These are phyloP conservation scores for Erysimum cheiri DNA, from an alignment of 441 rosid genomes.

Conservation along the genomic window DNA sequence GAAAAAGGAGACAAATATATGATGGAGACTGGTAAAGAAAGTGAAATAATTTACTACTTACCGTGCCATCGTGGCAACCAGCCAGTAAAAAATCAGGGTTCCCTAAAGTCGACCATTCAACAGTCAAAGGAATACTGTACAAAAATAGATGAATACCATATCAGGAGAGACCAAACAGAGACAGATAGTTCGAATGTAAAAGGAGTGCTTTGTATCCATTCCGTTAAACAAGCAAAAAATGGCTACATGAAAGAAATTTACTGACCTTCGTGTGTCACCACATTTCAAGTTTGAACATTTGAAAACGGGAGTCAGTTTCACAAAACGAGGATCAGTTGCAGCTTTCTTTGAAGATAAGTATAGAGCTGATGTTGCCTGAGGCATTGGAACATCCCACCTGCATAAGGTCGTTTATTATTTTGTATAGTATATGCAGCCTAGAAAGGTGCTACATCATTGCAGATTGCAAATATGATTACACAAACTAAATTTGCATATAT, in stretches of 20 bases:
- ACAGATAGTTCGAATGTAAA: slow-evolving; percentile 1
- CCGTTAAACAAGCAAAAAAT: slow-evolving; percentile 6
- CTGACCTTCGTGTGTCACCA: slow-evolving; percentile 76
- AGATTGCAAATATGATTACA: slow-evolving; percentile 16
- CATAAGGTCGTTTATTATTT: slow-evolving; percentile 47
- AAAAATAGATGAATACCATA: slow-evolving; percentile 10
- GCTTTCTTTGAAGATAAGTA: slow-evolving; percentile 62
- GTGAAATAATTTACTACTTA: slow-evolving; percentile 39
- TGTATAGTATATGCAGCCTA: slow-evolving; percentile 18
- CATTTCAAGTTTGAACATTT: slow-evolving; percentile 71
- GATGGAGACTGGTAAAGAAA: slow-evolving; percentile 3
- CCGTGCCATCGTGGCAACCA: slow-evolving; percentile 98
- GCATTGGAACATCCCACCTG: slow-evolving; percentile 99
- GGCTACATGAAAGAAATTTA: slow-evolving; percentile 20
- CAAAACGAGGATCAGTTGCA: slow-evolving; percentile 87
- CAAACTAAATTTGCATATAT: slow-evolving; percentile 22
- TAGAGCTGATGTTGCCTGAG: slow-evolving; percentile 55
- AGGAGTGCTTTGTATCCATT: slow-evolving; percentile 1
- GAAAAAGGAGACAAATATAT: neutral
- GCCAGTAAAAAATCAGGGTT: slow-evolving; percentile 81
- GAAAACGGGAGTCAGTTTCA: slow-evolving; percentile 86
- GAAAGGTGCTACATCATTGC: slow-evolving; percentile 5
- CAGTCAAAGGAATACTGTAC: slow-evolving; percentile 64
- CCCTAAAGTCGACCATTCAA: slow-evolving; percentile 83
- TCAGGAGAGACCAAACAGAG: slow-evolving; percentile 11